A percentile compares a stretch with the other conserved stretches of the same genome.
phyloP scores from a whole-genome alignment of 1,139 yeast genomes.

The Hansenula sp. region DNA sequence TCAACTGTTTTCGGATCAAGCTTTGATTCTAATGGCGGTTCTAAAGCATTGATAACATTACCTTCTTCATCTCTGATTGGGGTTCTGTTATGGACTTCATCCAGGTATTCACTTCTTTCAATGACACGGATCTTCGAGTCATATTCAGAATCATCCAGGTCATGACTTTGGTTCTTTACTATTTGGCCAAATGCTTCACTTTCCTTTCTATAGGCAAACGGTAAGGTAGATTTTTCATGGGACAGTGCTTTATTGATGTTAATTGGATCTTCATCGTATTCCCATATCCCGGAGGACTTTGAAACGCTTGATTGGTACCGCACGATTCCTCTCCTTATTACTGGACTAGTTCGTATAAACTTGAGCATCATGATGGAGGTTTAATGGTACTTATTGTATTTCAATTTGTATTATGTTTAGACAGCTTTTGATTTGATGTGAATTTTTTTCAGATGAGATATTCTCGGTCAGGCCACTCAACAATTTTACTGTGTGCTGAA shows the following conservation, averaged over 20 bases:
- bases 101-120: constrained; percentile 24
- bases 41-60: constrained; percentile 26
- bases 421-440: not conserved
- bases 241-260: not conserved
- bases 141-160: constrained; percentile 22
- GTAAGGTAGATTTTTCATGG: constrained; percentile 18
- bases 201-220: constrained; percentile 31
- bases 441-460: constrained; percentile 1
- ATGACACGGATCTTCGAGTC: constrained; percentile 29
- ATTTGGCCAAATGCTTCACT: constrained; percentile 43
- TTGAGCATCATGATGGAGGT: not conserved
- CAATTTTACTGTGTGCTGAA: not conserved
- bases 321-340: not conserved
- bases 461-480: not conserved
- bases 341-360: not conserved
- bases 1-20: constrained; percentile 31
- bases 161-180: constrained; percentile 37
- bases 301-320: not conserved
- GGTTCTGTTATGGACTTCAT: constrained; percentile 22
- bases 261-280: not conserved
- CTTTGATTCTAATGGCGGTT: constrained; percentile 14
- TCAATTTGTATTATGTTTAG: not conserved
- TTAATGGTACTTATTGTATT: not conserved
- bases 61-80: constrained; percentile 25
- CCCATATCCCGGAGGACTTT: not conserved